phyloP scores from a whole-genome alignment of 495 filamentous ascomycete genomes.

The Aspergillus sparsus region DNA sequence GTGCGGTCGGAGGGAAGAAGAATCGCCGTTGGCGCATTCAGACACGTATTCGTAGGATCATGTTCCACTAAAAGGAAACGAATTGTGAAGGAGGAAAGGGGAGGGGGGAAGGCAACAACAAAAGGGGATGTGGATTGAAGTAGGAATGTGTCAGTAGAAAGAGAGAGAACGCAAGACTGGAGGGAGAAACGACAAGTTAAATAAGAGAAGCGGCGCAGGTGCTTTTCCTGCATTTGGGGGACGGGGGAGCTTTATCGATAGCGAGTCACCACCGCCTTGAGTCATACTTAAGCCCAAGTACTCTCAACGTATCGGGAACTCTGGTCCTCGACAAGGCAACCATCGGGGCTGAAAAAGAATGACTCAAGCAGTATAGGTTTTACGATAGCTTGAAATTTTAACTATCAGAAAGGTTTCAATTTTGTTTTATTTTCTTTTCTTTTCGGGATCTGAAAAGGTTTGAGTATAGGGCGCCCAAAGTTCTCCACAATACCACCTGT shows the following conservation, averaged over 20 bases:
- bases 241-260: constrained; percentile 46
- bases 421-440: not conserved
- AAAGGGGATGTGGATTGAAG: not conserved
- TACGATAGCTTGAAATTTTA: too few species aligned
- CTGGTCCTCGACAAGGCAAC: not conserved
- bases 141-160: constrained; percentile 9
- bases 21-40: constrained; percentile 39
- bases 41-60: constrained; percentile 52
- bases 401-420: too few species aligned
- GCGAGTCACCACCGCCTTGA: constrained; percentile 33
- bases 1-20: constrained; percentile 21
- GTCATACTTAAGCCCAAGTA: constrained; percentile 15
- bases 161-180: not conserved
- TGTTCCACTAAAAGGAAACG: constrained; percentile 27
- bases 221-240: not conserved
- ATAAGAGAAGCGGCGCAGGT: constrained; percentile 2
- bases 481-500: not conserved
- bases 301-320: not conserved
- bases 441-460: not conserved
- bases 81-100: not conserved
- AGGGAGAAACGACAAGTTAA: constrained; percentile 12
- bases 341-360: not conserved
- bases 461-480: not conserved
- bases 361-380: not conserved
- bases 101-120: too few species aligned